Base-by-base conservation (phyloP, 1,139 yeast genomes). In the Eremothecium gossypii region DNA sequence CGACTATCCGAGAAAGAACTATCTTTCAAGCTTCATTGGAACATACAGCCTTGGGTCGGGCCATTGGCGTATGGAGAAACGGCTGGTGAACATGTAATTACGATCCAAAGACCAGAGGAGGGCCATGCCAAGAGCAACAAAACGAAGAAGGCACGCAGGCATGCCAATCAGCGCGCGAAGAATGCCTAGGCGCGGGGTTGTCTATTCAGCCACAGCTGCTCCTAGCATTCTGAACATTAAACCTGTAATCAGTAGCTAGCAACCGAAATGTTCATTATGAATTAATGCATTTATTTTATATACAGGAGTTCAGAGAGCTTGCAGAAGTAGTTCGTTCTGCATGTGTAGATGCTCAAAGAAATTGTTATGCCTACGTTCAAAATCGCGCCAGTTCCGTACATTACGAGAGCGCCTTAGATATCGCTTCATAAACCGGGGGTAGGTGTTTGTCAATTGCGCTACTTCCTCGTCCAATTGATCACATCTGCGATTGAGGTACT, bases 21-120 rank as follows among this genome's bases (percentile, higher is more conserved):
- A 8, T 70, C 69, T 4, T 69, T 89, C 43, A 76, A 71, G 49
- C 69, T 91, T 43, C 91, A 85, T 50, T 91, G 96, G 93, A 89
- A 89, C 61, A 72, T 89, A 41, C 97, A 91, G 66, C 98, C 98
- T 2, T 73, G 79, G 61, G 76, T 89, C 8, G 98, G 98, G 6
- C 79, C 87, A 3, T 67, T 91, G 50, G 59, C 78, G 0, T 83
- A 67, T 61, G 96, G 96, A 2, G 72, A 73, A 45, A 71, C 86
- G 4, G 61, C 55, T 8, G 67, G 74, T 9, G 17, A 28, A 27
- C 29, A 37, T 20, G 17, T 27, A 4, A 41, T 42, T 3, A 27
- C 11, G 7, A 31, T 39, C n/a, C 34, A 42, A 6, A 32, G 32
- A n/a, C 13, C 13, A 8, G 26, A 39, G 10, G 14, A 39, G 5